A percentile compares a stretch with the other conserved stretches of the same genome.
phyloP scores from a whole-genome alignment of 768 basidiomycete species.

The Russula abietina region DNA sequence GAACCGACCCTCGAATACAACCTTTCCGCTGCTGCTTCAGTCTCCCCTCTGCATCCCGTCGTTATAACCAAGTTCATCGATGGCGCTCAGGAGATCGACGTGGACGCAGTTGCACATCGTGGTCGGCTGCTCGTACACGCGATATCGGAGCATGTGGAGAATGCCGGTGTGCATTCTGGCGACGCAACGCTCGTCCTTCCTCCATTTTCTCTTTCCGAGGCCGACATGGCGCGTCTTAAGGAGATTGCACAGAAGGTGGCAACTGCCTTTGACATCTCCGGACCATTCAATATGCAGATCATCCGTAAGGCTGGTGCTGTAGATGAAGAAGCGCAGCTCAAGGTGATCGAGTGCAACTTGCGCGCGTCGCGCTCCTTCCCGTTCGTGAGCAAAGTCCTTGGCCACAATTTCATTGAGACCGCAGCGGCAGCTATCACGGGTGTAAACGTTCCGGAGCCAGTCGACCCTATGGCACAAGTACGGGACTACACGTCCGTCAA shows the following conservation, averaged over 20 bases:
- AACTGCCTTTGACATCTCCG: conserved; percentile 90
- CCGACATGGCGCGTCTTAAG: conserved; percentile 85
- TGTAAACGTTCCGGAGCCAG: conserved; percentile 79
- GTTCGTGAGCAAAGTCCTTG: conserved; percentile 97
- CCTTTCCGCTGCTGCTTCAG: conserved; percentile 92
- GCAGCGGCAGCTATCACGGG: conserved; percentile 85
- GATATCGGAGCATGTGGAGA: conserved; percentile 97
- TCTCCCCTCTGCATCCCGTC: conserved; percentile 95
- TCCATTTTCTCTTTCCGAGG: conserved; percentile 70
- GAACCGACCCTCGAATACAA: conserved; percentile 86
- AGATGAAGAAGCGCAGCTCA: conserved; percentile 62
- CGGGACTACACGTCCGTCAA: conserved; percentile 94
- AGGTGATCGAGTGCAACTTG: conserved; percentile 98
- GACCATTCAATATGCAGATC: conserved; percentile 99
- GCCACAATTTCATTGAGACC: conserved; percentile 93
- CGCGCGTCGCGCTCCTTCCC: conserved; percentile 98
- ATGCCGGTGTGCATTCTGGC: conserved; percentile 97
- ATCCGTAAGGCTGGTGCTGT: conserved; percentile 68
- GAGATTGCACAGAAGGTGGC: conserved; percentile 94
- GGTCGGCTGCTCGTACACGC: conserved; percentile 92
- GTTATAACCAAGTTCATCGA: conserved; percentile 99
- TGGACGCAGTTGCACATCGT: conserved; percentile 93
- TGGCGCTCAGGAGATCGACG: conserved; percentile 94
- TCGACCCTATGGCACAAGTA: conserved; percentile 86
- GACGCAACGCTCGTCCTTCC: conserved; percentile 97